Percentiles rank a stretch among this genome's conserved stretches.
Conservation (phyloP, 345 rosid genomes). For the Heritiera fomes region DNA sequence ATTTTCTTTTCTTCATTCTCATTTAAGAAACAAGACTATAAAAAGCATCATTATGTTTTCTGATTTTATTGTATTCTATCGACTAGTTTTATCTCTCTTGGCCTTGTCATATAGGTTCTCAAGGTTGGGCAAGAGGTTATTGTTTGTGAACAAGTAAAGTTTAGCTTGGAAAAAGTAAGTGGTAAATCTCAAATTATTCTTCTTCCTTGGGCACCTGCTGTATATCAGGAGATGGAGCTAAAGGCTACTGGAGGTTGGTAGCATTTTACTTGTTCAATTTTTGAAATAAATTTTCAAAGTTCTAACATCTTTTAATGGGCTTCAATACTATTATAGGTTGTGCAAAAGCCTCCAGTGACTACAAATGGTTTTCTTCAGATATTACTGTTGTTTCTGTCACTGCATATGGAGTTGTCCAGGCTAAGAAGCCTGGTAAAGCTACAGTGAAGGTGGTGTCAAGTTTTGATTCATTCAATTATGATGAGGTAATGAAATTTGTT, state of each 20-base stretch:
- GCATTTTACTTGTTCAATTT: conserved; percentile 18
- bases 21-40: neutral
- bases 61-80: neutral
- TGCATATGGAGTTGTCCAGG: conserved; percentile 77
- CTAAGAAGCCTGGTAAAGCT: conserved; percentile 87
- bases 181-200: conserved; percentile 45
- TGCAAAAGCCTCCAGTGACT: conserved; percentile 73
- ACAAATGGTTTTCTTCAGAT: conserved; percentile 91
- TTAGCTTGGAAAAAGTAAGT: conserved; percentile 46
- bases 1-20: neutral
- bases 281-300: neutral
- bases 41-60: conserved; percentile 6
- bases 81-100: neutral
- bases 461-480: conserved; percentile 78
- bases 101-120: conserved; percentile 54
- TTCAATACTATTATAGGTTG: conserved; percentile 57
- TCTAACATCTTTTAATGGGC: conserved; percentile 21
- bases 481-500: conserved; percentile 59
- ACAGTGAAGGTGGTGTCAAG: conserved; percentile 71
- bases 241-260: conserved; percentile 75
- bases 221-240: conserved; percentile 83
- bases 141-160: conserved; percentile 74
- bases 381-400: conserved; percentile 58
- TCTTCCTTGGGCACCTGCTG: conserved; percentile 82
- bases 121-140: conserved; percentile 70